Evolutionary conservation across 2,329 filamentous ascomycete genomes (phyloP).

Genomic region (Trichoderma sp.): DNA sequence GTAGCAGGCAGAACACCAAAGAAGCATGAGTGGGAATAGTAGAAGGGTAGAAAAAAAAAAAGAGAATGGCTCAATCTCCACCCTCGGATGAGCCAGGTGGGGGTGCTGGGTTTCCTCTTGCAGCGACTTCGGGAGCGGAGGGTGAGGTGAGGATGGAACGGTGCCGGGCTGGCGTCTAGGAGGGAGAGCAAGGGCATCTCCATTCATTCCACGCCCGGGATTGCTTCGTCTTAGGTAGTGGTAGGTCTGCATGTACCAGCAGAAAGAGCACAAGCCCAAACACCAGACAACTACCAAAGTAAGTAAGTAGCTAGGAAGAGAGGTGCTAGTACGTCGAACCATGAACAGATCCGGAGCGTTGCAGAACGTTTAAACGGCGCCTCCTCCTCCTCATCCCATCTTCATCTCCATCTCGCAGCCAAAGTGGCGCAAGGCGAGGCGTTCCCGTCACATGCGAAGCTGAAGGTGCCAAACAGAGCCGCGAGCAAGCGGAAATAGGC

Average conservation of each 20-base stretch:
- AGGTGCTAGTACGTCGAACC: no score
- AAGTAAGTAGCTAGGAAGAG: no score
- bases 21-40: constrained; percentile 2
- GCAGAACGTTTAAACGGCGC: no score
- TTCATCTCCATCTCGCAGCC: background rate
- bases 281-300: no score
- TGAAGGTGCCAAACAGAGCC: constrained; percentile 21
- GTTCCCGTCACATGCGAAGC: constrained; percentile 19
- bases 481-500: constrained; percentile 13
- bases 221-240: background rate
- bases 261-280: no score
- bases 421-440: background rate
- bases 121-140: constrained; percentile 21
- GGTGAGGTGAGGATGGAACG: constrained; percentile 6
- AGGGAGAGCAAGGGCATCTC: background rate
- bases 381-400: background rate
- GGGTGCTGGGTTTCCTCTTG: constrained; percentile 11
- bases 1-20: constrained; percentile 4
- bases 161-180: constrained; percentile 22
- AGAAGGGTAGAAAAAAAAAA: constrained; percentile 4
- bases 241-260: no score
- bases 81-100: constrained; percentile 8
- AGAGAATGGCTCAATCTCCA: constrained; percentile 2
- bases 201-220: background rate
- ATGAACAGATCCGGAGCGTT: no score